phyloP scores from a whole-genome alignment of 2,329 filamentous ascomycete genomes.

The Neocucurbitaria cava region DNA sequence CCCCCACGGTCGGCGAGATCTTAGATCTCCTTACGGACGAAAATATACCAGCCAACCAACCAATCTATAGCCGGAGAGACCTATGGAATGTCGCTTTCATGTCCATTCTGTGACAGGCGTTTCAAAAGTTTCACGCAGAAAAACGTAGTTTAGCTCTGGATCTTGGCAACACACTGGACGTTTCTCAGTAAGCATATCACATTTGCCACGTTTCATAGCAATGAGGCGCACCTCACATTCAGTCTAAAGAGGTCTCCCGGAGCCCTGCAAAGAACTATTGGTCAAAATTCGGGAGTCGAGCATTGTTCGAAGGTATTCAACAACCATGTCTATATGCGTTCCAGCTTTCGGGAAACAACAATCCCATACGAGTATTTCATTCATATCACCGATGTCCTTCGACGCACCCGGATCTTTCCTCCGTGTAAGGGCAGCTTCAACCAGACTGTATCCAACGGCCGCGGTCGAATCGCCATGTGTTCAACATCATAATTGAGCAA shows the following conservation, averaged over 20 bases:
- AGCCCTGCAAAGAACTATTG: not conserved
- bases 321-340: not conserved
- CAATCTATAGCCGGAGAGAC: too few species aligned
- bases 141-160: too few species aligned
- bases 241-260: not conserved
- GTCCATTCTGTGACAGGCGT: too few species aligned
- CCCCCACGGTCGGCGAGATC: too few species aligned
- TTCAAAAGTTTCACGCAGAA: too few species aligned
- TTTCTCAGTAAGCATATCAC: too few species aligned
- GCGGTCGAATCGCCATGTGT: conserved; percentile 15
- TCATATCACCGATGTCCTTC: not conserved
- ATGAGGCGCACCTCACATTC: not conserved
- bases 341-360: not conserved
- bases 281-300: not conserved
- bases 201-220: too few species aligned
- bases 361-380: too few species aligned
- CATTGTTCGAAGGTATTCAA: not conserved
- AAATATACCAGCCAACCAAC: too few species aligned
- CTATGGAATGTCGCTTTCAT: too few species aligned
- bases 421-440: conserved; percentile 2
- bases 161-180: too few species aligned
- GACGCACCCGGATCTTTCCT: conserved; percentile 6
- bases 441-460: conserved; percentile 19
- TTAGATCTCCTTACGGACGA: too few species aligned
- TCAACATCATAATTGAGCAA: conserved; percentile 22